Percentiles rank a stretch among this genome's conserved stretches.
phyloP scores from a whole-genome alignment of 2,329 filamentous ascomycete genomes.

The Acarospora socialis region DNA sequence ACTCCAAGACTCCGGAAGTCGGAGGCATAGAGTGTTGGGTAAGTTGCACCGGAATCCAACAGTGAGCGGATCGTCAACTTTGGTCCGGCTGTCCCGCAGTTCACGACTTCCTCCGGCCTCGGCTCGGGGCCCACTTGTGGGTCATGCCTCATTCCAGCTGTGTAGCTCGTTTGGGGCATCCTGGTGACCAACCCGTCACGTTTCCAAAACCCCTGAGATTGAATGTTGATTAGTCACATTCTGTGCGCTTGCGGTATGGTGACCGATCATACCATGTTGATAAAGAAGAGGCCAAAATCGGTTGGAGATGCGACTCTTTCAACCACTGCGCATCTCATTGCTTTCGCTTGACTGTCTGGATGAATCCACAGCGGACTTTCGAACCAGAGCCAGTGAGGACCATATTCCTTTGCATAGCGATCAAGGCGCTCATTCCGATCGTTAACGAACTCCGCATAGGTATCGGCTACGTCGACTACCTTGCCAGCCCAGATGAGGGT shows the following conservation, averaged over 20 bases:
- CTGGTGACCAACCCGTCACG: conserved; percentile 11
- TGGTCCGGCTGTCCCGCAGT: conserved; percentile 15
- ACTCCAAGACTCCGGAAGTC: conserved; percentile 27
- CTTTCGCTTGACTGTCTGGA: conserved; percentile 10
- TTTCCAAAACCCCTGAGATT: conserved; percentile 15
- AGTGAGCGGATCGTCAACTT: conserved; percentile 23
- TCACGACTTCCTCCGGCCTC: neutral
- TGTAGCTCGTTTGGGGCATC: conserved; percentile 4
- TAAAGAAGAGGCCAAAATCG: conserved; percentile 8
- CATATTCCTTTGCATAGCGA: conserved; percentile 23
- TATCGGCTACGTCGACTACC: conserved; percentile 1
- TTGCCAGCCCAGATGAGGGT: conserved; percentile 3
- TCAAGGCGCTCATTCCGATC: conserved; percentile 28
- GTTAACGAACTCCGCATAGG: neutral
- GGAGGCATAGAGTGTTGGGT: conserved; percentile 23
- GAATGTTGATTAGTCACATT: too few relatives aligned
- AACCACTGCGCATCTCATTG: conserved; percentile 2
- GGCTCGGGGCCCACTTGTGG: too few relatives aligned
- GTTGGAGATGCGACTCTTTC: conserved; percentile 1
- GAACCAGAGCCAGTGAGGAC: conserved; percentile 33
- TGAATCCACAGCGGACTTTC: conserved; percentile 26
- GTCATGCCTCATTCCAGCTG: too few relatives aligned
- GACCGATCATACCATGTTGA: conserved; percentile 2
- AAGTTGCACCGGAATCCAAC: conserved; percentile 32
- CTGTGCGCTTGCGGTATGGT: too few relatives aligned